A percentile compares a stretch with the other conserved stretches of the same genome.
These are phyloP conservation scores for Panaeolus cyanescens DNA, from an alignment of 768 basidiomycete genomes.

Conservation along the genomic window DNA sequence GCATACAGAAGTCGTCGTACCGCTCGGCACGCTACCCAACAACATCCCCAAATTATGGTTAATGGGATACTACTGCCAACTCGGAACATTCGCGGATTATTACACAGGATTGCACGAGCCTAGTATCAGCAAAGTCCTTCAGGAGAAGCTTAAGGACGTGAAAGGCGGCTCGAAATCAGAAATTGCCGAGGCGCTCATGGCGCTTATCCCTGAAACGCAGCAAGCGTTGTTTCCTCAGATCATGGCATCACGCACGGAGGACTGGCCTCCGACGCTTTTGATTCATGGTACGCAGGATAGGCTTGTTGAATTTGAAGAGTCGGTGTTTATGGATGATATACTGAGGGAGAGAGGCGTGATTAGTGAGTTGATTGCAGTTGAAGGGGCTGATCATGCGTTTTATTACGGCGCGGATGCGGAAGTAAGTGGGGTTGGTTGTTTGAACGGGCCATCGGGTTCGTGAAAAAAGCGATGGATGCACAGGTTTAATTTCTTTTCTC, in stretches of 20 bases:
- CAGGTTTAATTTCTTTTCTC: neutral
- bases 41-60: slow-evolving; percentile 42
- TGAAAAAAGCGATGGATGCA: neutral
- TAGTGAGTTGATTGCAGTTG: slow-evolving; percentile 36
- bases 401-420: slow-evolving; percentile 53
- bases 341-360: slow-evolving; percentile 37
- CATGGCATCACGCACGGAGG: slow-evolving; percentile 17
- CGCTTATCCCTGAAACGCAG: slow-evolving; percentile 35
- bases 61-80: slow-evolving; percentile 62
- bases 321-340: slow-evolving; percentile 34
- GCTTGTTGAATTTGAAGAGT: slow-evolving; percentile 43
- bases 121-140: slow-evolving; percentile 42
- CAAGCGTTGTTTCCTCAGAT: slow-evolving; percentile 52
- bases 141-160: slow-evolving; percentile 31
- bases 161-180: neutral
- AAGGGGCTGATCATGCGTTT: slow-evolving; percentile 56
- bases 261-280: slow-evolving; percentile 51
- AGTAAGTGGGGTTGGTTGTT: slow-evolving; percentile 13
- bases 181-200: slow-evolving; percentile 6
- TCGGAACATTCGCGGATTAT: slow-evolving; percentile 60
- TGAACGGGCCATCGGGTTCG: neutral
- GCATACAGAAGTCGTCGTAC: slow-evolving; percentile 37
- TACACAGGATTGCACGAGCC: slow-evolving; percentile 48
- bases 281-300: slow-evolving; percentile 51
- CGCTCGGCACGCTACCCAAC: slow-evolving; percentile 42